A percentile compares a stretch with the other conserved stretches of the same genome.
phyloP scores from a whole-genome alignment of 2,329 filamentous ascomycete genomes.

The Fusarium drepaniforme region DNA sequence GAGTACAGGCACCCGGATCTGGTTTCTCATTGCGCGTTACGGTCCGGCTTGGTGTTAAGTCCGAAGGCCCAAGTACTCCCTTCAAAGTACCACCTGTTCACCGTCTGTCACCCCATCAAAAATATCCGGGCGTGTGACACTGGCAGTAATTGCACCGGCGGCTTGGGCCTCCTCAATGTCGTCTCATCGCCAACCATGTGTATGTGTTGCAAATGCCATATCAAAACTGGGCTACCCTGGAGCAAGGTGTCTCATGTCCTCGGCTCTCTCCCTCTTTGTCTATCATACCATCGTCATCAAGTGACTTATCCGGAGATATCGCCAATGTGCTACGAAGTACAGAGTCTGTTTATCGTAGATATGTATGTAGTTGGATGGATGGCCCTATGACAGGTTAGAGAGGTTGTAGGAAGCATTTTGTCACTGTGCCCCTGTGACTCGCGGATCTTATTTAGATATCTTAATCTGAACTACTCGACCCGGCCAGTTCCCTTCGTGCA shows the following conservation, averaged over 20 bases:
- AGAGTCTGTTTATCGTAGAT: not conserved
- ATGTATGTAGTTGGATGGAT: too few species aligned
- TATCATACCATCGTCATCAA: not conserved
- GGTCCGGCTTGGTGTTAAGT: not conserved
- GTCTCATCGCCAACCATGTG: not conserved
- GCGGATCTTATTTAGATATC: not conserved
- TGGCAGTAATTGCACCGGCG: not conserved
- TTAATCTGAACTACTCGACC: not conserved
- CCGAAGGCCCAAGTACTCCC: not conserved
- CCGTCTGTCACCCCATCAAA: not conserved
- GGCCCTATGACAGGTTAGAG: not conserved
- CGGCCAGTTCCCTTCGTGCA: not conserved
- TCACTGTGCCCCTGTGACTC: not conserved
- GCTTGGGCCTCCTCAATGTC: not conserved
- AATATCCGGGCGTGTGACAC: not conserved
- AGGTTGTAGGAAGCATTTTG: not conserved
- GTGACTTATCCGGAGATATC: not conserved
- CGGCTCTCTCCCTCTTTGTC: too few species aligned
- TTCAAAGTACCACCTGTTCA: not conserved
- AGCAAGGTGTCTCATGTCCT: not conserved
- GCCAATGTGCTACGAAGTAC: not conserved
- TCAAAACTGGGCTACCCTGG: not conserved
- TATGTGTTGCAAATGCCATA: not conserved
- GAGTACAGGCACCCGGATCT: not conserved
- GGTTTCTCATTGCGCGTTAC: not conserved